phyloP scores from a whole-genome alignment of 345 rosid genomes.

The Raphanus raphanistrum region DNA sequence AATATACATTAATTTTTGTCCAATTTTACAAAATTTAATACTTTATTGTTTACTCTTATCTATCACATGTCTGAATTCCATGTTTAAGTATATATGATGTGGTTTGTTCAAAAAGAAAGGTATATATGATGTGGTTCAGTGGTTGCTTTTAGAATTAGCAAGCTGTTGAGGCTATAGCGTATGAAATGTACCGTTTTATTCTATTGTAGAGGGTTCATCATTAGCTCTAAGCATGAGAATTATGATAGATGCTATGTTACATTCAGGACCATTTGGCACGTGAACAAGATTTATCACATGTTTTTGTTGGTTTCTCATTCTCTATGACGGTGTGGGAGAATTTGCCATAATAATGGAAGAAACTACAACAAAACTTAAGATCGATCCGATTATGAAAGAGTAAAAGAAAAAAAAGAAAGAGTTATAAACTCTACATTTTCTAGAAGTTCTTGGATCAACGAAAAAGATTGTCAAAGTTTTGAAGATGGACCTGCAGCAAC shows the following conservation, averaged over 20 bases:
- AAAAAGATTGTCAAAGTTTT: slow-evolving; percentile 65
- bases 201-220: not conserved
- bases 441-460: slow-evolving; percentile 83
- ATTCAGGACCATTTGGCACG: not conserved
- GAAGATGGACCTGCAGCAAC: slow-evolving; percentile 69
- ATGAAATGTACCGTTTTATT: not conserved
- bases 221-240: not conserved
- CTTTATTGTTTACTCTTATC: too few species aligned
- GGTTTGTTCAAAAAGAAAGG: too few species aligned
- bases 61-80: too few species aligned
- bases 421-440: slow-evolving; percentile 78
- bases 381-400: slow-evolving; percentile 83
- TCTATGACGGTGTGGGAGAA: slow-evolving; percentile 52
- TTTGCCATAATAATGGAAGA: slow-evolving; percentile 76
- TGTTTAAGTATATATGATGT: too few species aligned
- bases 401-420: too few species aligned
- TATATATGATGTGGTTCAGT: not conserved
- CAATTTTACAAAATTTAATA: too few species aligned
- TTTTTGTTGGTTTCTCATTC: slow-evolving; percentile 4
- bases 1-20: too few species aligned
- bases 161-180: not conserved
- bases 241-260: not conserved
- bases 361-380: slow-evolving; percentile 74
- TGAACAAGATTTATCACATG: not conserved
- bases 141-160: not conserved